A percentile compares a stretch with the other conserved stretches of the same genome.
These are phyloP conservation scores for Chlorella sp. DNA, from an alignment of 139 green algal species.

Conservation along the genomic window DNA sequence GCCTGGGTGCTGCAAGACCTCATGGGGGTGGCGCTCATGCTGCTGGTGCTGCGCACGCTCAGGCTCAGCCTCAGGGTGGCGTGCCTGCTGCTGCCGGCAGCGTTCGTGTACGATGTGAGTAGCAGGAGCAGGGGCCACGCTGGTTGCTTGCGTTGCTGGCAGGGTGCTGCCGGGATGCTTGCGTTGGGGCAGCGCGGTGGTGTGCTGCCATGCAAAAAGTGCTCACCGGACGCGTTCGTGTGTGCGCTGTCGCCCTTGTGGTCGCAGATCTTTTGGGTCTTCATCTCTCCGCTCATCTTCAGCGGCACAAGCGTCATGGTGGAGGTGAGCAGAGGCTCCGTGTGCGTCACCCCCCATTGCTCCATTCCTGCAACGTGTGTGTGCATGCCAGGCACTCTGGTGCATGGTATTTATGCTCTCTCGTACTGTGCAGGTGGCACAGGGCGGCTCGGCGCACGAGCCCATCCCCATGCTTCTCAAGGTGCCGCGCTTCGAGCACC, in stretches of 20 bases:
- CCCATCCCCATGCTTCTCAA: constrained; percentile 75
- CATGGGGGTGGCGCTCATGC: constrained; percentile 54
- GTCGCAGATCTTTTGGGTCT: constrained; percentile 76
- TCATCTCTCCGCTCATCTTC: constrained; percentile 73
- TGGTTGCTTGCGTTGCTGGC: not conserved
- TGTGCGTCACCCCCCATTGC: too few species aligned
- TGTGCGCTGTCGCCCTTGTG: not conserved
- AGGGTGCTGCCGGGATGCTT: not conserved
- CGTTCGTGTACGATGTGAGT: constrained; percentile 60
- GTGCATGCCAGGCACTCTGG: too few species aligned
- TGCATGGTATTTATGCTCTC: too few species aligned
- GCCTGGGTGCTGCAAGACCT: constrained; percentile 60
- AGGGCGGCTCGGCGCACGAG: constrained; percentile 20
- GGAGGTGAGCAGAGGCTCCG: constrained; percentile 25
- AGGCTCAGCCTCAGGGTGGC: constrained; percentile 49
- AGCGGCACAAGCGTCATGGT: constrained; percentile 76
- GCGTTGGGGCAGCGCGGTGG: not conserved
- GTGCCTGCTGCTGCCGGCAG: constrained; percentile 60
- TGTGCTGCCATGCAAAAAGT: not conserved
- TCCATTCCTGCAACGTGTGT: too few species aligned
- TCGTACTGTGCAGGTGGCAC: constrained; percentile 12
- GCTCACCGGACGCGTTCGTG: not conserved
- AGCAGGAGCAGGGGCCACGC: not conserved
- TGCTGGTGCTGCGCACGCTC: constrained; percentile 58
- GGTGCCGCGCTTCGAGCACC: constrained; percentile 37